phyloP scores from a whole-genome alignment of 768 basidiomycete genomes.

The Hydnum rufescens region DNA sequence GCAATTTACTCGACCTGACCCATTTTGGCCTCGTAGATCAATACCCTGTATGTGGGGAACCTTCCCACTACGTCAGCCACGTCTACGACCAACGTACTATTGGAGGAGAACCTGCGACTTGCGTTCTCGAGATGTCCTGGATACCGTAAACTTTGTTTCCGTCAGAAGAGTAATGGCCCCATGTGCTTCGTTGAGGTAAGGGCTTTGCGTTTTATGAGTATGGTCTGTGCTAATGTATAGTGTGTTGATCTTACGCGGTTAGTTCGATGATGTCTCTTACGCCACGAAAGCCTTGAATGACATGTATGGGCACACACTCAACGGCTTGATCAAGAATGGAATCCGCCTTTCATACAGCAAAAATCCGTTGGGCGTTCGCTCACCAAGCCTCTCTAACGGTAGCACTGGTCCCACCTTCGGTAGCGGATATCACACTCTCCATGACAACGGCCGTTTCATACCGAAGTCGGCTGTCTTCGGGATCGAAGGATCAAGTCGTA shows the following conservation, averaged over 20 bases:
- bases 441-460: too few species aligned
- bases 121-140: slow-evolving; percentile 66
- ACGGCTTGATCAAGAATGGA: slow-evolving; percentile 86
- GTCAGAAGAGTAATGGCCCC: slow-evolving; percentile 91
- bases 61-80: slow-evolving; percentile 65
- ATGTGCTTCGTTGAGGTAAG: slow-evolving; percentile 98
- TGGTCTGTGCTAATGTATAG: background rate
- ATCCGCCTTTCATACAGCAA: slow-evolving; percentile 95
- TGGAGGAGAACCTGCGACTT: slow-evolving; percentile 73
- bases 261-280: slow-evolving; percentile 80
- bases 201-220: slow-evolving; percentile 2
- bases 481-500: too few species aligned
- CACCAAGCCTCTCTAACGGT: slow-evolving; percentile 9
- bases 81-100: slow-evolving; percentile 40
- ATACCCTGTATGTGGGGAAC: slow-evolving; percentile 98
- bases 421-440: background rate
- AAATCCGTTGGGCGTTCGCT: slow-evolving; percentile 66
- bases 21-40: slow-evolving; percentile 35
- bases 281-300: slow-evolving; percentile 80
- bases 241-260: slow-evolving; percentile 3
- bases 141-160: slow-evolving; percentile 80
- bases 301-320: slow-evolving; percentile 77
- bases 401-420: background rate
- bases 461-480: too few species aligned
- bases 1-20: background rate